Conservation (phyloP, 768 basidiomycete genomes). For the Macrolepiota dolichaula region DNA sequence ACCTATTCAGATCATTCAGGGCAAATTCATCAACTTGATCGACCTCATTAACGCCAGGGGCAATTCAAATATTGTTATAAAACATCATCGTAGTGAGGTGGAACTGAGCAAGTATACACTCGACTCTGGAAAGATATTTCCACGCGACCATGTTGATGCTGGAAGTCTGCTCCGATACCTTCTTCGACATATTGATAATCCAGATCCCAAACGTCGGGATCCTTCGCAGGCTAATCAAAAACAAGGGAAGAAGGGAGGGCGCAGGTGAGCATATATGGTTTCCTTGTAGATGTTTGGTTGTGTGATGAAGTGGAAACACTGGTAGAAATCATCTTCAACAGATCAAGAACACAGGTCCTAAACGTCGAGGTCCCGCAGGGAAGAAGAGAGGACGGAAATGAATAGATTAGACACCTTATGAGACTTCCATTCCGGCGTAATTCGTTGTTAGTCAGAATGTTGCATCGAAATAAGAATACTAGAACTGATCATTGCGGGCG, state of each 20-base stretch:
- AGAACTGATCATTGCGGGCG: no score
- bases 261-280: not conserved
- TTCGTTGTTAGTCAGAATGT: no score
- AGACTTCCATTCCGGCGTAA: no score
- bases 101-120: conserved; percentile 9
- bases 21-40: conserved; percentile 14
- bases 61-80: not conserved
- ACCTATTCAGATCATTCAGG: conserved; percentile 1
- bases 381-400: no score
- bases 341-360: no score
- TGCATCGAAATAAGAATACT: no score
- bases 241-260: not conserved
- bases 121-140: not conserved
- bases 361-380: no score
- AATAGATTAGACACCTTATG: no score
- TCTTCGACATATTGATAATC: not conserved
- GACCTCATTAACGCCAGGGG: conserved; percentile 9
- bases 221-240: not conserved
- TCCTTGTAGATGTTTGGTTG: not conserved
- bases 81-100: not conserved
- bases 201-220: not conserved
- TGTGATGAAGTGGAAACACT: not conserved
- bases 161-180: not conserved
- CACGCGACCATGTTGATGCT: not conserved
- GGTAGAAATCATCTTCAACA: no score